Conservation (phyloP, 495 filamentous ascomycete genomes). For the Coniosporium apollinis region DNA sequence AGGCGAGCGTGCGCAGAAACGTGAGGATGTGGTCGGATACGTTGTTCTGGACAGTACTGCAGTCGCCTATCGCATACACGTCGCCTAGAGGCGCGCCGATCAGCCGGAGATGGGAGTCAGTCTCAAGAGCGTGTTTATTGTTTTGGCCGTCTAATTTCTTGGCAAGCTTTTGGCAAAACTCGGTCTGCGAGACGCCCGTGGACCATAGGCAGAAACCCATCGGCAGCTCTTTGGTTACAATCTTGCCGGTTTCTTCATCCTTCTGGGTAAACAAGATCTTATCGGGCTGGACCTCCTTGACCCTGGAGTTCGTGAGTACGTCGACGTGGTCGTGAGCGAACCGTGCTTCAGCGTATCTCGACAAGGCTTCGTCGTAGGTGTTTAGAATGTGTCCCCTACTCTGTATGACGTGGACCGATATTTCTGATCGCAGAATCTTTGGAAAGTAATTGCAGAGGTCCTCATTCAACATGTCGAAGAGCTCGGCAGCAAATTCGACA, state of each 20-base stretch:
- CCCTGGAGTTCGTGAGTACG: constrained; percentile 77
- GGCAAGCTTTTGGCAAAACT: constrained; percentile 58
- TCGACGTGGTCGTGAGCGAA: constrained; percentile 85
- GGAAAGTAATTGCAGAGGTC: constrained; percentile 75
- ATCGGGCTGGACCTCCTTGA: constrained; percentile 71
- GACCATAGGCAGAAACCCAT: constrained; percentile 98
- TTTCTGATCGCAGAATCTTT: constrained; percentile 79
- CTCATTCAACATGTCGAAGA: constrained; percentile 93
- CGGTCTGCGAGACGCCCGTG: constrained; percentile 78
- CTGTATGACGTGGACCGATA: constrained; percentile 94
- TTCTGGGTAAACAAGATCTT: constrained; percentile 79
- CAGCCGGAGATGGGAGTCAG: constrained; percentile 82
- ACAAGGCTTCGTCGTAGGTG: constrained; percentile 92
- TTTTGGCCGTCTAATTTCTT: constrained; percentile 53
- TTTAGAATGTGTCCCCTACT: constrained; percentile 89
- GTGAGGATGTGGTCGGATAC: constrained; percentile 68
- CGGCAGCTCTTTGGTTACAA: constrained; percentile 77
- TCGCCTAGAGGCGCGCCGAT: constrained; percentile 86
- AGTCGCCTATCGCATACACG: constrained; percentile 96
- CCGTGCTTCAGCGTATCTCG: constrained; percentile 76
- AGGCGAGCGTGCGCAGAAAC: constrained; percentile 80
- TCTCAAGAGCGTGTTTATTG: constrained; percentile 86
- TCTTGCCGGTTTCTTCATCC: constrained; percentile 48
- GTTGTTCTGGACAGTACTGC: constrained; percentile 92
- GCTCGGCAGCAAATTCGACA: constrained; percentile 92